Evolutionary conservation across 306 rosid genomes (phyloP).

Genomic region (Biancaea sappan): DNA sequence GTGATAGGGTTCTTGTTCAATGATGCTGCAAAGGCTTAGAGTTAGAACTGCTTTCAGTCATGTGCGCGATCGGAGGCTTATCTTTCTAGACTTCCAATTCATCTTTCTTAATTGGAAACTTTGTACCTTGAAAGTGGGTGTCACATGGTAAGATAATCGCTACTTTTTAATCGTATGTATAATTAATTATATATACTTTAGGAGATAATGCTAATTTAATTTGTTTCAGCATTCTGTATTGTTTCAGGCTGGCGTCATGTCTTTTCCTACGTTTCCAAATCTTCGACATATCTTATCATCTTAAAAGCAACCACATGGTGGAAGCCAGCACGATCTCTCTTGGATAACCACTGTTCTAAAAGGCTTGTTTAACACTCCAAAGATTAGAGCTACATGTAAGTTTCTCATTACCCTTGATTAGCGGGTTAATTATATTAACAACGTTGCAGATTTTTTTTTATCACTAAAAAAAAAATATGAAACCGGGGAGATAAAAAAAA

Average conservation of each 20-base stretch:
- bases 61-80: too few species aligned
- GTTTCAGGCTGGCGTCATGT: too few species aligned
- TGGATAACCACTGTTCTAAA: slow-evolving; percentile 33
- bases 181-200: too few species aligned
- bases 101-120: too few species aligned
- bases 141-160: slow-evolving; percentile 6
- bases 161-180: neutral
- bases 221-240: neutral
- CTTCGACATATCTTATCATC: too few species aligned
- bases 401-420: neutral
- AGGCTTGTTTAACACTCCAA: slow-evolving; percentile 28
- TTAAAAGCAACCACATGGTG: too few species aligned
- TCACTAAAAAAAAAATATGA: too few species aligned
- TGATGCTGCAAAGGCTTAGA: slow-evolving; percentile 23
- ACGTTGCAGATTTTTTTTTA: neutral
- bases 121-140: slow-evolving; percentile 32
- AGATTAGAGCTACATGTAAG: slow-evolving; percentile 44
- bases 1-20: slow-evolving; percentile 12
- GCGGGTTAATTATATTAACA: neutral
- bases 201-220: neutral
- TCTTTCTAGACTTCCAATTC: too few species aligned
- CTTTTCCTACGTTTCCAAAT: too few species aligned
- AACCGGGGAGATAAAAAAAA: too few species aligned
- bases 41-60: too few species aligned
- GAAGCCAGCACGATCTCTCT: slow-evolving; percentile 10